Evolutionary conservation across 148 eudicot genomes (phyloP), one percentile per base, ranked within the genome.

Genomic region (Camellia japonica): DNA sequence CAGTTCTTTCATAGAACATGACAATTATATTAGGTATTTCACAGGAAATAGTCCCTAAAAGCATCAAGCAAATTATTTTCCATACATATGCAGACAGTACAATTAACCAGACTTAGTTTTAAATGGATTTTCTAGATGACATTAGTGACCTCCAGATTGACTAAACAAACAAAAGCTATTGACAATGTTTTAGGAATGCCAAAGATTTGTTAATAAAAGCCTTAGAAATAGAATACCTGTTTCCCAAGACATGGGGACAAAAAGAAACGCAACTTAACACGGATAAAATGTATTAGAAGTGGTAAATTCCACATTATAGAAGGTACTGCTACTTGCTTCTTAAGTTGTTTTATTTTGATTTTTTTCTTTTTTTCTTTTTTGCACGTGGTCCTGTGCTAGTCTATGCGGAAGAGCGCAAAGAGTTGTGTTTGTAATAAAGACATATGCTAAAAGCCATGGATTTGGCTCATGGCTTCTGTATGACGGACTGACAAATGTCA

Each of bases 81-180:
- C 75, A 73, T 73, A 38, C 61, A 73, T 73, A 16, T 52, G 60
- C 75, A 72, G 42, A 72, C 18, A 52, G 44, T 30, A 12, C 1
- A n/a, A 69, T 8, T 6, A 46, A 42, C 46, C 55, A 70, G n/a
- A 47, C 6, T 70, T 7, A 2, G 14, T 6, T 11, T 68, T 60
- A 16, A 71, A 9, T 19, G 49, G 16, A 6, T 49, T 71, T 47
- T 3, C 3, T 19, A 19, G 16, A 71, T 47, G 58, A 71, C 20
- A 8, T 71, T 11, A 47, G 58, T 12, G 1, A 47, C 7, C 74
- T 71, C 59, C 9, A 71, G 0, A 20, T 71, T 20, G 8, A 60
- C 19, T 60, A 60, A 60, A 18, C 64, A 60, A 54, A 47, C 46
- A 42, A 67, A 67, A 5, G 70, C 3, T 14, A 0, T 68, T 41